A percentile compares a stretch with the other conserved stretches of the same genome.
phyloP scores from a whole-genome alignment of 495 filamentous ascomycete genomes.

The Echria macrotheca region DNA sequence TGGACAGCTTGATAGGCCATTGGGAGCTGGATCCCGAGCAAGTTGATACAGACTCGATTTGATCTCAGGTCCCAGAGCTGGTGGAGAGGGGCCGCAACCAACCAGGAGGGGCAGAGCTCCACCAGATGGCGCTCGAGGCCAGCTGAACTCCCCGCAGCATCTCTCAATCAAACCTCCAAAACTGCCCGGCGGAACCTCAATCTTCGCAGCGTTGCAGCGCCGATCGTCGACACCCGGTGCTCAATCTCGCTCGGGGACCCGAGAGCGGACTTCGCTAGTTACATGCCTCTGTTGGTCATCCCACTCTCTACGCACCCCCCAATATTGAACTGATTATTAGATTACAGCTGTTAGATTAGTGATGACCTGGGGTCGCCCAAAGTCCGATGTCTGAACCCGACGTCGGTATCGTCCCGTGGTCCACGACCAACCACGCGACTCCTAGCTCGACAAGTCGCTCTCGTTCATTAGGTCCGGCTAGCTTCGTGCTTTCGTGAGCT shows the following conservation, averaged over 20 bases:
- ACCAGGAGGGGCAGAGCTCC: background rate
- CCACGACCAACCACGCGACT: background rate
- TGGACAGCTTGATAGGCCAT: background rate
- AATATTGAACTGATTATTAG: background rate
- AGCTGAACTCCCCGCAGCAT: no score
- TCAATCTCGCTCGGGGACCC: background rate
- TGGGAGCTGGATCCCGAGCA: background rate
- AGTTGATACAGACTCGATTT: no score
- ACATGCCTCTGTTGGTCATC: conserved; percentile 9
- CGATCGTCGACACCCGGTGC: conserved; percentile 2
- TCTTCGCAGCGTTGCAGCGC: background rate
- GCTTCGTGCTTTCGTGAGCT: background rate
- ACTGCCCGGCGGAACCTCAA: no score
- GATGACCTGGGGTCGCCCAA: background rate
- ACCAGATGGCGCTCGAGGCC: background rate
- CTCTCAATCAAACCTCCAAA: no score
- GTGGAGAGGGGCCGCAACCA: no score
- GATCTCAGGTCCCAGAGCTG: no score
- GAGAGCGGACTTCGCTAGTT: background rate
- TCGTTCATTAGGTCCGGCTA: no score
- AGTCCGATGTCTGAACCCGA: background rate
- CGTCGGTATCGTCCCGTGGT: background rate
- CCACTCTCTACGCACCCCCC: background rate
- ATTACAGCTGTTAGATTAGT: background rate
- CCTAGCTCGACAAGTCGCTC: no score